Evolutionary conservation across 768 basidiomycete species (phyloP).

Genomic region (Boletus speciosus): DNA sequence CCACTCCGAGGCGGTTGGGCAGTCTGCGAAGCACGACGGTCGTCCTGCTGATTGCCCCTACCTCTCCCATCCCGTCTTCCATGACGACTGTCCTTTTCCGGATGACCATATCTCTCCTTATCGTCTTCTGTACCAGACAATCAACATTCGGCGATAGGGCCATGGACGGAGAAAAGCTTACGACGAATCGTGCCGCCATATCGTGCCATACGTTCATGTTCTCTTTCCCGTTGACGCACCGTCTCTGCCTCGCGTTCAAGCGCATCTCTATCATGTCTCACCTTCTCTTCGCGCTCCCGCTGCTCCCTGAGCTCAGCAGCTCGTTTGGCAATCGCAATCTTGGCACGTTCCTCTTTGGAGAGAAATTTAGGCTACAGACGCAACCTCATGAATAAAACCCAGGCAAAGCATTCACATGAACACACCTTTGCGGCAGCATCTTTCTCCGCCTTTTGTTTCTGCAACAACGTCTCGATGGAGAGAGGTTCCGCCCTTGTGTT

Average conservation of each 20-base stretch:
- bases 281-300: constrained; percentile 59
- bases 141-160: constrained; percentile 2
- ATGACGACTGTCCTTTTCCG: constrained; percentile 48
- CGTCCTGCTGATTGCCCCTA: constrained; percentile 37
- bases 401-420: background rate
- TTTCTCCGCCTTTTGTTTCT: constrained; percentile 84
- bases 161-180: constrained; percentile 12
- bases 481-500: constrained; percentile 58
- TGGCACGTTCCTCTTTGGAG: constrained; percentile 86
- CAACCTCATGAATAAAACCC: background rate
- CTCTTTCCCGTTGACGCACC: constrained; percentile 50
- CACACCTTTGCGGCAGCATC: constrained; percentile 85
- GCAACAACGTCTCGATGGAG: constrained; percentile 83
- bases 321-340: constrained; percentile 83
- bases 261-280: constrained; percentile 58
- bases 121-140: constrained; percentile 42
- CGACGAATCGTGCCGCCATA: constrained; percentile 40
- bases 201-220: constrained; percentile 31
- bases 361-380: constrained; percentile 83
- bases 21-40: constrained; percentile 32
- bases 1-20: constrained; percentile 38
- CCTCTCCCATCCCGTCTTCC: constrained; percentile 38
- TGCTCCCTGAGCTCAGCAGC: constrained; percentile 77
- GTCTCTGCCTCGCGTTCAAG: constrained; percentile 78
- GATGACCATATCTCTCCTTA: constrained; percentile 43